Evolutionary conservation across 352 stramenopile genomes (phyloP).

Genomic region (Globisporangium parvum): DNA sequence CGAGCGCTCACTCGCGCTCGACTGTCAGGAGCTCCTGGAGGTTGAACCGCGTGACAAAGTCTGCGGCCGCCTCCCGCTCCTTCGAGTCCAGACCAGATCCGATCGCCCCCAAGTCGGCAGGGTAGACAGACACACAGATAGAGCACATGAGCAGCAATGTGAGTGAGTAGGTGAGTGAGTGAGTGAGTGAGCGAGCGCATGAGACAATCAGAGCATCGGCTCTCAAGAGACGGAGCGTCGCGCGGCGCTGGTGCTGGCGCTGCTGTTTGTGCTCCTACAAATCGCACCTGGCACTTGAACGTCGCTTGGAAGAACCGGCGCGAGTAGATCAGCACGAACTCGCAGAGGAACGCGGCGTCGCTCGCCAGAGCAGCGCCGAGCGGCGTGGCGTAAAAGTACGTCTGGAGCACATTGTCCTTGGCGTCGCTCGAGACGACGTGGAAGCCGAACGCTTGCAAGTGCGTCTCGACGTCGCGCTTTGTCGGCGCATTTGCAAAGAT

Average conservation of each 20-base stretch:
- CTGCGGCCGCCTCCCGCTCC: conserved; percentile 40
- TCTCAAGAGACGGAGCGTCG: too few species aligned
- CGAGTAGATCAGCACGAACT: conserved; percentile 71
- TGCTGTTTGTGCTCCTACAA: not conserved
- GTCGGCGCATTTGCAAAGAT: conserved; percentile 50
- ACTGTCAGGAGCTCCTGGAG: conserved; percentile 55
- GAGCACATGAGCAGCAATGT: not conserved
- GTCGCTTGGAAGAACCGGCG: conserved; percentile 77
- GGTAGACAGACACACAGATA: too few species aligned
- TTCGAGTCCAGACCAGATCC: conserved; percentile 5
- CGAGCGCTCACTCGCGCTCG: conserved; percentile 12
- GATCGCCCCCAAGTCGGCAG: too few species aligned
- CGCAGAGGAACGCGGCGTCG: conserved; percentile 52
- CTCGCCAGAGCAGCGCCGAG: conserved; percentile 16
- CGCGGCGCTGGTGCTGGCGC: too few species aligned
- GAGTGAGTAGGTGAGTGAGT: conserved; percentile 1
- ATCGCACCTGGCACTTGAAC: conserved; percentile 69
- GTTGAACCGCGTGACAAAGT: conserved; percentile 70
- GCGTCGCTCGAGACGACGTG: conserved; percentile 48
- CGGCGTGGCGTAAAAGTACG: conserved; percentile 65
- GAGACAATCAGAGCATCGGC: conserved; percentile 2
- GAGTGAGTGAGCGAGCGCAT: conserved; percentile 1
- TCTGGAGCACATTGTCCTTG: conserved; percentile 50
- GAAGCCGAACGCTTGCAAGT: conserved; percentile 43
- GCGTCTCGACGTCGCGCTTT: conserved; percentile 31